Evolutionary conservation across 1,139 yeast species (phyloP).

Genomic region (Taiozyma sp.): DNA sequence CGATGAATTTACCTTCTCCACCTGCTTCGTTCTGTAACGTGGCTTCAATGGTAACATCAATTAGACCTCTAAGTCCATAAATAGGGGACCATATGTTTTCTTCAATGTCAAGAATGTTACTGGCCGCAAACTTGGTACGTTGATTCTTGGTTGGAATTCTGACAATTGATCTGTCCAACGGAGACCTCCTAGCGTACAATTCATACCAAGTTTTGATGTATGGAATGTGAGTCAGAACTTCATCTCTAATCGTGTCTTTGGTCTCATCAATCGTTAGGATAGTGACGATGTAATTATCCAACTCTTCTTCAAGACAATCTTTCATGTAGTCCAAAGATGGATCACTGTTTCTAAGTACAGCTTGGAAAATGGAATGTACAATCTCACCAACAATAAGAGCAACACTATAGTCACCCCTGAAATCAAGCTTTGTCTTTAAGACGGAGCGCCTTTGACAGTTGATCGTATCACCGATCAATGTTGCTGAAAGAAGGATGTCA

Average conservation of each 20-base stretch:
- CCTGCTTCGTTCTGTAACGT: slow-evolving; percentile 24
- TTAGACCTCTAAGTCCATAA: slow-evolving; percentile 86
- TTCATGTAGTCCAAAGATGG: slow-evolving; percentile 44
- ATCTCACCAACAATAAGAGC: slow-evolving; percentile 74
- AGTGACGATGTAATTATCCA: slow-evolving; percentile 40
- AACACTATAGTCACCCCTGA: slow-evolving; percentile 49
- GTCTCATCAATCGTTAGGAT: slow-evolving; percentile 56
- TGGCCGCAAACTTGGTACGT: slow-evolving; percentile 45
- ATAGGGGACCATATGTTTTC: slow-evolving; percentile 91
- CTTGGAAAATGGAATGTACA: slow-evolving; percentile 76
- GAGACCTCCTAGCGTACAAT: slow-evolving; percentile 32
- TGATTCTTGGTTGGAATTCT: slow-evolving; percentile 38
- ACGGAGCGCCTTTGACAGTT: slow-evolving; percentile 72
- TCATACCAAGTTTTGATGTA: slow-evolving; percentile 63
- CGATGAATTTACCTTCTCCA: slow-evolving; percentile 45
- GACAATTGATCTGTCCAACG: slow-evolving; percentile 22
- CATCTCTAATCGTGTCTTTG: slow-evolving; percentile 40
- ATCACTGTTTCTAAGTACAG: slow-evolving; percentile 44
- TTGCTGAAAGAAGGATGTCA: slow-evolving; percentile 76
- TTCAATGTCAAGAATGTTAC: slow-evolving; percentile 75
- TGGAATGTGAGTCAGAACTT: slow-evolving; percentile 49
- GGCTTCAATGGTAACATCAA: slow-evolving; percentile 83
- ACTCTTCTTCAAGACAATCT: slow-evolving; percentile 39
- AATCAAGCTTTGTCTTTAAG: slow-evolving; percentile 46
- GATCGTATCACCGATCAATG: slow-evolving; percentile 73